phyloP scores from a whole-genome alignment of 768 basidiomycete species.

The Leccinum truebloodii region DNA sequence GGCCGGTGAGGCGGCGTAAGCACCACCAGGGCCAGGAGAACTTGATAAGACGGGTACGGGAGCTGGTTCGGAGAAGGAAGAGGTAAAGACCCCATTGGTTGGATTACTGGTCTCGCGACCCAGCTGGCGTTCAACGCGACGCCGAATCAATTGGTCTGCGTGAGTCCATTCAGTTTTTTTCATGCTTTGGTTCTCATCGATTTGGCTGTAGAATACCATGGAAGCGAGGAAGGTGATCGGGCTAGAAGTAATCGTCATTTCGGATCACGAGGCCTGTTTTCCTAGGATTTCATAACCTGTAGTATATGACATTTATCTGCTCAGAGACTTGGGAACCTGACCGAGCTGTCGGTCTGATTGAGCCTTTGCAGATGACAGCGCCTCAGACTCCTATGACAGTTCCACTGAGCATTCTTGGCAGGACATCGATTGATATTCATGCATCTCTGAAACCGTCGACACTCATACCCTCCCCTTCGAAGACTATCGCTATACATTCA shows the following conservation, averaged over 20 bases:
- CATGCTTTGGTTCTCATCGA: slow-evolving; percentile 5
- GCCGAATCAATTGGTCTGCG: slow-evolving; percentile 84
- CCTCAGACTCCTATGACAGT: neutral
- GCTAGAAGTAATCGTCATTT: slow-evolving; percentile 73
- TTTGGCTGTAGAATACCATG: slow-evolving; percentile 51
- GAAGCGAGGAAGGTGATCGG: slow-evolving; percentile 62
- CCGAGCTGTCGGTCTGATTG: neutral
- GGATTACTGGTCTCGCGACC: no score
- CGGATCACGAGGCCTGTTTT: slow-evolving; percentile 58
- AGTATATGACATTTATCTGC: neutral
- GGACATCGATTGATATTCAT: no score
- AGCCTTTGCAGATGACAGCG: neutral
- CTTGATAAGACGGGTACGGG: slow-evolving; percentile 6
- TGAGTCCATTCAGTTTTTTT: slow-evolving; percentile 40
- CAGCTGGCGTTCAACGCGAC: slow-evolving; percentile 58
- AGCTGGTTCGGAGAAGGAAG: slow-evolving; percentile 25
- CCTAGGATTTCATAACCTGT: slow-evolving; percentile 20
- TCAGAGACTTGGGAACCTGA: neutral
- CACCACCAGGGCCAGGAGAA: neutral
- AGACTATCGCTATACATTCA: no score
- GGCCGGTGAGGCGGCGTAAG: slow-evolving; percentile 6
- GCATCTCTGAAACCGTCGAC: no score
- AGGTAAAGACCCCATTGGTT: slow-evolving; percentile 55
- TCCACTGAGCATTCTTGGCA: neutral
- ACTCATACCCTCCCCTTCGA: no score